phyloP scores from a whole-genome alignment of 1,284 basidiomycete genomes.

The Rhodotorula sp. region DNA sequence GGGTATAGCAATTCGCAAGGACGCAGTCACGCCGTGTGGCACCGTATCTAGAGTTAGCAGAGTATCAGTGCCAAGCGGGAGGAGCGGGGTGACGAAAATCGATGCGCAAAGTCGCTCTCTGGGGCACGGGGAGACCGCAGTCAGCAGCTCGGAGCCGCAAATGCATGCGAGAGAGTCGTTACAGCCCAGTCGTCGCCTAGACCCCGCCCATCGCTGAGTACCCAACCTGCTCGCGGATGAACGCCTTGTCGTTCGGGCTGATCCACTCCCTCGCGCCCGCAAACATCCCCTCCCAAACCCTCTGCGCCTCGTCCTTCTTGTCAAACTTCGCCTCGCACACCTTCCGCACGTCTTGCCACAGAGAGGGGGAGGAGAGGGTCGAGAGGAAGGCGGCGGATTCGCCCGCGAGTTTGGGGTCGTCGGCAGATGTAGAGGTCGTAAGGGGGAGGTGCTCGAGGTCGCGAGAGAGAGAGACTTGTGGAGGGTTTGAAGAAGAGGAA shows the following conservation, averaged over 20 bases:
- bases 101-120: too few species aligned
- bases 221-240: constrained; percentile 43
- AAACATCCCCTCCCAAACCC: constrained; percentile 45
- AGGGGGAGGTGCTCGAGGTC: constrained; percentile 21
- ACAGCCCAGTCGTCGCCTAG: constrained; percentile 6
- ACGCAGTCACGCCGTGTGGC: too few species aligned
- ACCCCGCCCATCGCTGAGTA: constrained; percentile 45
- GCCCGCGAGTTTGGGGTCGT: constrained; percentile 11
- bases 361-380: constrained; percentile 19
- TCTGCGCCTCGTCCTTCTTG: constrained; percentile 28
- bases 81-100: too few species aligned
- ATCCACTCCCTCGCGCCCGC: constrained; percentile 43
- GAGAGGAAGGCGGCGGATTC: constrained; percentile 26
- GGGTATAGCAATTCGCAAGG: too few species aligned
- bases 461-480: constrained; percentile 22
- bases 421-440: constrained; percentile 13
- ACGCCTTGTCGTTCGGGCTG: constrained; percentile 43
- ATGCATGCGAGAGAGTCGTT: too few species aligned
- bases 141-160: too few species aligned
- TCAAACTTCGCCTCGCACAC: constrained; percentile 33
- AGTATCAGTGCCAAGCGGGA: too few species aligned
- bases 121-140: too few species aligned
- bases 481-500: background rate
- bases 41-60: too few species aligned
- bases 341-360: constrained; percentile 33